phyloP scores from a whole-genome alignment of 2,329 filamentous ascomycete genomes.

The Neopestalotiopsis clavispora region DNA sequence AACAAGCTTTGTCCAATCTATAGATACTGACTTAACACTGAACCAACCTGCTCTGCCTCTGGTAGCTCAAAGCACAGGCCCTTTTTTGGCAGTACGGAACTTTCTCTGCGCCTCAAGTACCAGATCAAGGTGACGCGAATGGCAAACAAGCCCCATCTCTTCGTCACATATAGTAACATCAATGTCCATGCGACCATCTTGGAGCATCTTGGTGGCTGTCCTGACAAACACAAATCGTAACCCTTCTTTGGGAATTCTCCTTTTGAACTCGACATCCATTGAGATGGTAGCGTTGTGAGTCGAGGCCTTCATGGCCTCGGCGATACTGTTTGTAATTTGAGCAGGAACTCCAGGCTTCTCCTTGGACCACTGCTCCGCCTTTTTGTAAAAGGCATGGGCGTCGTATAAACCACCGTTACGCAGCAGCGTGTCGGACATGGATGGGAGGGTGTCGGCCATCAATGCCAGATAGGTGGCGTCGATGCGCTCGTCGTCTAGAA shows the following conservation, averaged over 20 bases:
- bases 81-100: slow-evolving; percentile 9
- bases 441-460: slow-evolving; percentile 33
- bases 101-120: slow-evolving; percentile 22
- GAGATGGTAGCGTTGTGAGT: slow-evolving; percentile 27
- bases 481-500: slow-evolving; percentile 25
- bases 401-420: slow-evolving; percentile 32
- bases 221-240: slow-evolving; percentile 30
- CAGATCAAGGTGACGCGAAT: slow-evolving; percentile 21
- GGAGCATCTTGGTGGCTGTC: slow-evolving; percentile 25
- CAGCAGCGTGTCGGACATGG: slow-evolving; percentile 34
- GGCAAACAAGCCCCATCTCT: slow-evolving; percentile 22
- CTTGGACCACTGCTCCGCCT: slow-evolving; percentile 27
- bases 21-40: neutral
- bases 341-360: slow-evolving; percentile 28
- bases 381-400: slow-evolving; percentile 19
- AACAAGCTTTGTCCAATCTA: neutral
- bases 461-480: slow-evolving; percentile 30
- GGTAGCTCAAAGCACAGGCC: neutral
- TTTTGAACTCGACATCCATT: slow-evolving; percentile 34
- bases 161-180: slow-evolving; percentile 24
- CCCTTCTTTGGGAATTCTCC: slow-evolving; percentile 26
- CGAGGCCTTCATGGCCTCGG: slow-evolving; percentile 23
- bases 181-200: slow-evolving; percentile 24
- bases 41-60: neutral
- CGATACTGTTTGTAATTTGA: slow-evolving; percentile 21